Evolutionary conservation across 495 filamentous ascomycete genomes (phyloP).

Genomic region (Penicillium soppii): DNA sequence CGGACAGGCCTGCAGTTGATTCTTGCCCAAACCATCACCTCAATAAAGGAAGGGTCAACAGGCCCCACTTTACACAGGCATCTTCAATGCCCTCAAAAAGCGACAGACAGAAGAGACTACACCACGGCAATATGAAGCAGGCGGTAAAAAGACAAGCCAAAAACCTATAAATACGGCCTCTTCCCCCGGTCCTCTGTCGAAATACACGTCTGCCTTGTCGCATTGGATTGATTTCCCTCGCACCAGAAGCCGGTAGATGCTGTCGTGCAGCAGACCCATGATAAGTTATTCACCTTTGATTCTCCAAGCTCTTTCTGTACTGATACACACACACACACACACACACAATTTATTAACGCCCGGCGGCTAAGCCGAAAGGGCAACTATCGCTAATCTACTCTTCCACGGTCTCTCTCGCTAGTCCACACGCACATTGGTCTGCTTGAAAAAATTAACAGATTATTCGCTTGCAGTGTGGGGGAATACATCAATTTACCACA

Average conservation of each 20-base stretch:
- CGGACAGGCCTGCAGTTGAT: background rate
- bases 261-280: conserved; percentile 1
- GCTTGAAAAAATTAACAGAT: conserved; percentile 43
- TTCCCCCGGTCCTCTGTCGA: conserved; percentile 1
- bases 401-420: too few species aligned
- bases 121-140: background rate
- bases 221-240: background rate
- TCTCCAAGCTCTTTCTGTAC: conserved; percentile 3
- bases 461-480: conserved; percentile 40
- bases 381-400: too few species aligned
- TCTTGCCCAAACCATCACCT: background rate
- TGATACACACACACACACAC: background rate
- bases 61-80: background rate
- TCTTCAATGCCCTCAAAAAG: background rate
- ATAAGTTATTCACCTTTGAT: conserved; percentile 3
- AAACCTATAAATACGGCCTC: conserved; percentile 7
- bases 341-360: too few species aligned
- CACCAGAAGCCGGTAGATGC: background rate
- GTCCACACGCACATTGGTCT: too few species aligned
- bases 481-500: conserved; percentile 38
- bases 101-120: background rate
- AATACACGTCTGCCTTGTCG: background rate
- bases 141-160: background rate
- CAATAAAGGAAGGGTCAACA: too few species aligned
- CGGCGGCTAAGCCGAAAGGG: too few species aligned